Evolutionary conservation across 2,329 filamentous ascomycete genomes (phyloP).

Genomic region (Pseudocercospora macadamiae): DNA sequence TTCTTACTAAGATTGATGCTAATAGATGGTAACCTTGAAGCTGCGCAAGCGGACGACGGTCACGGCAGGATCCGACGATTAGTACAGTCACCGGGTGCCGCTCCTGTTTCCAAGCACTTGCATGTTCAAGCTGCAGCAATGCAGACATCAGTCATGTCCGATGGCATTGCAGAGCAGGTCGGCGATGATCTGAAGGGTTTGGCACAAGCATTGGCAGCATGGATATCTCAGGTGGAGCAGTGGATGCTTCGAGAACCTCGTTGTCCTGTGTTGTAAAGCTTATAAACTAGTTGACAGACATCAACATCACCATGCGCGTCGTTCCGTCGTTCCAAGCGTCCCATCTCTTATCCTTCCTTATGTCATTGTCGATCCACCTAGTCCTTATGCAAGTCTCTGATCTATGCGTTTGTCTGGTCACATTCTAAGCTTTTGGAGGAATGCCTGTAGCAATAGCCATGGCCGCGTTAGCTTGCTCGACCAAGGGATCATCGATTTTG

Average conservation of each 20-base stretch:
- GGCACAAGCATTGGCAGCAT: constrained; percentile 1
- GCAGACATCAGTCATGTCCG: not conserved
- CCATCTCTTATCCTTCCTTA: not conserved
- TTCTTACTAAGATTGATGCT: constrained; percentile 5
- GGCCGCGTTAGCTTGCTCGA: constrained; percentile 25
- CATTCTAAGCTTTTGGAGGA: constrained; percentile 19
- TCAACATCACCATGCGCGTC: not conserved
- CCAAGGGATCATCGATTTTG: constrained; percentile 19
- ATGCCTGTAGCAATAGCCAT: constrained; percentile 28
- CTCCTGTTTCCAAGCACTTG: not conserved
- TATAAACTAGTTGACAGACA: not conserved
- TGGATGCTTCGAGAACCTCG: not conserved
- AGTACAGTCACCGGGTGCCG: constrained; percentile 5
- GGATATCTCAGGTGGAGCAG: not conserved
- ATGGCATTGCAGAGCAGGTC: not conserved
- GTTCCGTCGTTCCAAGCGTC: not conserved
- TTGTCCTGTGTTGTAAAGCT: constrained; percentile 3
- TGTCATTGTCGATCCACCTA: not conserved
- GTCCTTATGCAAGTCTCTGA: not conserved
- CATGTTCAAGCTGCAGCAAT: not conserved
- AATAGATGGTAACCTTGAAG: constrained; percentile 13
- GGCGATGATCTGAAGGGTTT: not conserved
- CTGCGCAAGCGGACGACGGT: constrained; percentile 22
- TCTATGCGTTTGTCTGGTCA: not conserved
- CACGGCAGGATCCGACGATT: constrained; percentile 10